Percentiles rank a stretch among this genome's conserved stretches.
phyloP scores from a whole-genome alignment of 1,284 basidiomycete species.

The Marasmius tenuissimus region DNA sequence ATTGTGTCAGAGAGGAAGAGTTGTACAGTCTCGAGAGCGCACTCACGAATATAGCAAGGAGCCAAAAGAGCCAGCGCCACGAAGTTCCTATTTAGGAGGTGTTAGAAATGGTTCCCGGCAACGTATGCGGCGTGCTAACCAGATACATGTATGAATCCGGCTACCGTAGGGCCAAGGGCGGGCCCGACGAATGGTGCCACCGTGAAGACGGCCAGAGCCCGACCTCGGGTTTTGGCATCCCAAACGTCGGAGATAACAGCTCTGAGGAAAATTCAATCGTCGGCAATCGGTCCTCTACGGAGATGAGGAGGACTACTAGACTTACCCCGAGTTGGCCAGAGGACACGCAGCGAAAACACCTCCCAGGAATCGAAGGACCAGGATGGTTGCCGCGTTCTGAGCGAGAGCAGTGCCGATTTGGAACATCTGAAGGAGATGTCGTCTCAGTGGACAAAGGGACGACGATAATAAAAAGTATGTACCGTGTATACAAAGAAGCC shows the following conservation, averaged over 20 bases:
- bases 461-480: conserved; percentile 10
- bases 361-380: conserved; percentile 69
- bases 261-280: conserved; percentile 21
- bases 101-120: background rate
- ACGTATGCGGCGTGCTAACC: background rate
- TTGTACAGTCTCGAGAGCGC: background rate
- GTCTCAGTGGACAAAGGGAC: background rate
- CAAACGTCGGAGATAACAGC: conserved; percentile 64
- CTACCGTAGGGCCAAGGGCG: conserved; percentile 53
- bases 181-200: conserved; percentile 81
- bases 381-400: conserved; percentile 57
- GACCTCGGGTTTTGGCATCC: conserved; percentile 67
- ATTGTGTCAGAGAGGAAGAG: background rate
- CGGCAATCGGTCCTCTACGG: background rate
- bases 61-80: conserved; percentile 81
- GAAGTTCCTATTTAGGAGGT: conserved; percentile 35
- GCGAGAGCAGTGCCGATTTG: conserved; percentile 63
- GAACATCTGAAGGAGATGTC: conserved; percentile 40
- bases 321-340: conserved; percentile 50
- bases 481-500: conserved; percentile 67
- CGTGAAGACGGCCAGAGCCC: conserved; percentile 69
- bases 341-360: conserved; percentile 58
- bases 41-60: conserved; percentile 66
- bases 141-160: conserved; percentile 49
- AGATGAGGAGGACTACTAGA: background rate